Conservation (phyloP, 2,329 filamentous ascomycete species). For the Whalleya microplaca region DNA sequence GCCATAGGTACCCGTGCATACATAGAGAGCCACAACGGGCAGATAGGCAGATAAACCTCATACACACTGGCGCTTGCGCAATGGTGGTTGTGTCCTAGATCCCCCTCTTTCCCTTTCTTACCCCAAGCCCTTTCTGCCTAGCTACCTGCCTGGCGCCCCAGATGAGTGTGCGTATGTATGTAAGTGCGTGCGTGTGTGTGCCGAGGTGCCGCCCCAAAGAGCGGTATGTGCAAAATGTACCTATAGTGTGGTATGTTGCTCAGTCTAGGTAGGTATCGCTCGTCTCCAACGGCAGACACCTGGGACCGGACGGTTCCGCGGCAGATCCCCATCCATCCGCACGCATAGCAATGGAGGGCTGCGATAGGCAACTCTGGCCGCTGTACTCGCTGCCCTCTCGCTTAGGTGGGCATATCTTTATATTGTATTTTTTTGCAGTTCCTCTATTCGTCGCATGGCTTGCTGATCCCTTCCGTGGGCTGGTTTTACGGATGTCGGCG, state of each 20-base stretch:
- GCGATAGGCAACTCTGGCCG: neutral
- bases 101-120: too few species aligned
- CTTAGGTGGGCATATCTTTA: too few species aligned
- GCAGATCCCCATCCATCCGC: neutral
- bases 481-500: too few species aligned
- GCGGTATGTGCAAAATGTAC: neutral
- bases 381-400: too few species aligned
- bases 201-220: neutral
- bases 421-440: too few species aligned
- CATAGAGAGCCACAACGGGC: neutral
- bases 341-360: neutral
- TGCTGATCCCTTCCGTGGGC: too few species aligned
- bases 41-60: neutral
- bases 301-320: neutral
- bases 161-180: too few species aligned
- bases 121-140: neutral
- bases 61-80: neutral
- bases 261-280: neutral
- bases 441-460: too few species aligned
- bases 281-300: neutral
- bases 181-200: neutral
- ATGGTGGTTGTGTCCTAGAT: neutral
- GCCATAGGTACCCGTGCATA: neutral
- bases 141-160: neutral
- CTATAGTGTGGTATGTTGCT: neutral